Percentiles rank a stretch among this genome's conserved stretches.
Evolutionary conservation across 1,284 basidiomycete genomes (phyloP).

Genomic region (Melampsora allii-populina): DNA sequence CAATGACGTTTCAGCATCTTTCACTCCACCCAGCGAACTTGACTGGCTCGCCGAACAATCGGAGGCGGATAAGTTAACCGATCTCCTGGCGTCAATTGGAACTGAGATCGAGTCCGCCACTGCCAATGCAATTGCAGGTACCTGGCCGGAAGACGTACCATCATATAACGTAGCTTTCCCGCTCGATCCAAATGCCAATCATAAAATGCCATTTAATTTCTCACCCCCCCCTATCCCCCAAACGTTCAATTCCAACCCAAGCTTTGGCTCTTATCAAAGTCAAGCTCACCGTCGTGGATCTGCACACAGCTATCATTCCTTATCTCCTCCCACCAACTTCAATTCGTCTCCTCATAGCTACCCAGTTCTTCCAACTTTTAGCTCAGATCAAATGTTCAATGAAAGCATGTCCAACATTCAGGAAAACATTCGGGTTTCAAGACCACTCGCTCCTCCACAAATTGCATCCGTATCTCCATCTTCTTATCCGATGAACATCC

Average conservation of each 20-base stretch:
- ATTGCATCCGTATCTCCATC: constrained; percentile 10
- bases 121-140: constrained; percentile 2
- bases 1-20: constrained; percentile 7
- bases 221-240: background rate
- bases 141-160: constrained; percentile 17
- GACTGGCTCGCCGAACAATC: constrained; percentile 38
- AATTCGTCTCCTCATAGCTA: constrained; percentile 7
- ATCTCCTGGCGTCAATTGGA: constrained; percentile 32
- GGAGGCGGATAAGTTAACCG: constrained; percentile 37
- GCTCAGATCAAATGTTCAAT: background rate
- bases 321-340: constrained; percentile 4
- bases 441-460: constrained; percentile 28
- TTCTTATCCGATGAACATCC: constrained; percentile 5
- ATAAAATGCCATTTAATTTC: background rate
- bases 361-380: constrained; percentile 18
- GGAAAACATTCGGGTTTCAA: constrained; percentile 18
- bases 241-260: background rate
- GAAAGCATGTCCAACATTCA: constrained; percentile 5
- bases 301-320: background rate
- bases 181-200: background rate
- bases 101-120: constrained; percentile 30
- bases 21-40: constrained; percentile 19
- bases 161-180: constrained; percentile 4
- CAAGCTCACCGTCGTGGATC: too few species aligned
- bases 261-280: too few species aligned